Percentiles rank a stretch among this genome's conserved stretches.
These are phyloP conservation scores for Chlorella sorokiniana DNA, from an alignment of 139 green algal genomes.

Conservation along the genomic window DNA sequence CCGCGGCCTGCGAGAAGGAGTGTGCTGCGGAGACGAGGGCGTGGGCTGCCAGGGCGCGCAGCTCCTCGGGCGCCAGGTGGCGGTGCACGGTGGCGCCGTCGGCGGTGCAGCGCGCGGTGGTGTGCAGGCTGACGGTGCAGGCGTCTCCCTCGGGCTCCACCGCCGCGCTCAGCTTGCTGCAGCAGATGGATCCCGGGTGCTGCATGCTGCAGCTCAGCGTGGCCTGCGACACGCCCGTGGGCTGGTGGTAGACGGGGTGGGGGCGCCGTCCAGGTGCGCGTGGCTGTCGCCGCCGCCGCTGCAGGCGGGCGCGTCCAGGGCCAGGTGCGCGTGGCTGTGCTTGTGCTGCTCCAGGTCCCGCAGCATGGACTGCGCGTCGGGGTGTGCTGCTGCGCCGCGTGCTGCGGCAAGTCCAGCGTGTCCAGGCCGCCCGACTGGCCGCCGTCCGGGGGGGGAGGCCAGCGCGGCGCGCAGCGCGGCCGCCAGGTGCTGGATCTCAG, in stretches of 20 bases:
- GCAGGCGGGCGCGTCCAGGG: background rate
- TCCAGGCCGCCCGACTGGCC: background rate
- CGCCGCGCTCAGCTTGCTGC: slow-evolving; percentile 39
- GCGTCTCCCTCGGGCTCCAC: slow-evolving; percentile 12
- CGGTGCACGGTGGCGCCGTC: background rate
- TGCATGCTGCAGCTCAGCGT: slow-evolving; percentile 31
- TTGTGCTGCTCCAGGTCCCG: background rate
- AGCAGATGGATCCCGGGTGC: slow-evolving; percentile 47
- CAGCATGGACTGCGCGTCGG: background rate
- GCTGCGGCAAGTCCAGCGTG: background rate
- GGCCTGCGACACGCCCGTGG: slow-evolving; percentile 6
- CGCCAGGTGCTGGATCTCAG: slow-evolving; percentile 18
- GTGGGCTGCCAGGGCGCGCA: slow-evolving; percentile 35
- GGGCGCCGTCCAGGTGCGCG: background rate
- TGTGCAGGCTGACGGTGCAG: slow-evolving; percentile 37
- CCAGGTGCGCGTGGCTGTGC: background rate
- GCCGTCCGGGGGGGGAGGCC: background rate
- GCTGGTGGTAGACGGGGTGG: slow-evolving; percentile 23
- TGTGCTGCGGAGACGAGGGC: slow-evolving; percentile 29
- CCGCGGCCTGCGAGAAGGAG: slow-evolving; percentile 22
- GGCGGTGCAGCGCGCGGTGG: slow-evolving; percentile 26
- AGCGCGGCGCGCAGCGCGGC: slow-evolving; percentile 11
- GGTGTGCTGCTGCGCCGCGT: background rate
- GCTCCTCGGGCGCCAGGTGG: slow-evolving; percentile 33
- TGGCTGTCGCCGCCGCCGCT: background rate